Base-by-base conservation (phyloP, 2,329 filamentous ascomycete genomes). In the Grosmannia penicillata region DNA sequence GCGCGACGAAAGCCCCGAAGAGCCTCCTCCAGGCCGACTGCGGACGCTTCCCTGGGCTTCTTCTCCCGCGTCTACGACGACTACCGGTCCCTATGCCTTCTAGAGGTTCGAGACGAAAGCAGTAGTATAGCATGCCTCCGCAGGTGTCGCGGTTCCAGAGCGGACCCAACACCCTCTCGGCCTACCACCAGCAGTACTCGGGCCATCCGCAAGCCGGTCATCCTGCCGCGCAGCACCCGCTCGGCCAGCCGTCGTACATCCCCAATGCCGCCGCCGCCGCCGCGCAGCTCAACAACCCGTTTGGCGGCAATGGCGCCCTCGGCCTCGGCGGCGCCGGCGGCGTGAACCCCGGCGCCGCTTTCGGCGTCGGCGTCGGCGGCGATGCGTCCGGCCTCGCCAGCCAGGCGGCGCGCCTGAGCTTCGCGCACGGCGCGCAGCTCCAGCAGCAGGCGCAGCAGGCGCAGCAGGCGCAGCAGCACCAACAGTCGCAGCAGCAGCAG, bases 391-490 rank as follows among this genome's bases (percentile, higher is more conserved):
- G 85, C 1, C 72, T 94, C 37, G 84, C 78, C 24, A 89, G 84
- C 56, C 84, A 93, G 57, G 85, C 83, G 45, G 85, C 84, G 43
- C 77, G 89, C 52, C 82, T 91, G 70, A 79, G 84, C 7, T 95
- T 95, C 55, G 74, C 80, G 42, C 78, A 89, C 53, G 81, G 78
- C 10, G 56, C 80, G 64, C 56, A 67, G 57, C 52, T 72, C 45
- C 63, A 65, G 46, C 62, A 65, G 38, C 68, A 68, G 44, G 72
- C 78, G 54, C 72, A 78, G 48, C 70, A 74, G 41, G 71, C 73
- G 39, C 69, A 74, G 33, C 48, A 50, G 27, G 45, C 45, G 21
- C 43, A 43, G 17, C 39, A 43, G 11, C 39, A 41, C 21, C 33
- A 36, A 9, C 32, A 62, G 47, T 63, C 61, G 34, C 66, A 66